Evolutionary conservation across 306 rosid species (phyloP), one percentile per base, ranked within the genome.

Genomic region (Abrus precatorius): DNA sequence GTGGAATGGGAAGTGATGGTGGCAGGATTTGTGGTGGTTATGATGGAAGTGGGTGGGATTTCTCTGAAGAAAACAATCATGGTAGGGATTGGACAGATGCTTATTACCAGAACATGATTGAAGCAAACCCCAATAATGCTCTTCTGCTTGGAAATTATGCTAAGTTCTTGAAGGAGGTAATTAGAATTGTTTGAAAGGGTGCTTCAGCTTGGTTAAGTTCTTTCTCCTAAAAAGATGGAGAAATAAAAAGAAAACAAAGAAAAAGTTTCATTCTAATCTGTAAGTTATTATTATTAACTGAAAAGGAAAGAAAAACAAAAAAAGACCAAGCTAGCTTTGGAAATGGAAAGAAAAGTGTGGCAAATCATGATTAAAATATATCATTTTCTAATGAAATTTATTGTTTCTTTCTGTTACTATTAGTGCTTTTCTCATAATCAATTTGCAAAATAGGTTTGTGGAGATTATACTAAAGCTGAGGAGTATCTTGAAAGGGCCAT

Each of bases 121-220:
- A 90, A 79, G 97, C 97, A 8, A 84, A 92, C 75, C 98, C 98
- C 10, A 87, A 89, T 64, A 88, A 92, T 74, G 76, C 88, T n/a
- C 97, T 94, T 80, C 59, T 94, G 64, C 98, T 94, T 32, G 92
- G 93, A 76, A 94, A 91, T 88, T 94, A 92, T 78, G 98, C 97
- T 0, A 90, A 89, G 90, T 94, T 92, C 80, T 84, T 91, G 82
- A 91, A 87, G 77, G 97, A 94, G 92, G 97, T 92, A 70, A 86
- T 32, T 83, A 5, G 5, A 8, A 36, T 47, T 38, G 5, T 67
- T 41, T 49, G 4, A n/a, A n/a, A 69, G 3, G 30, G 4, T 30
- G 63, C 33, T 63, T 83, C 29, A 69, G 7, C 11, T 59, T 59
- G 45, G 49, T 40, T 27, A 36, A 20, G 3, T 47, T 74, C 53